Evolutionary conservation across 1,284 basidiomycete genomes (phyloP), one percentile per base, ranked within the genome.

Genomic region (Sanghuangporus baumii): DNA sequence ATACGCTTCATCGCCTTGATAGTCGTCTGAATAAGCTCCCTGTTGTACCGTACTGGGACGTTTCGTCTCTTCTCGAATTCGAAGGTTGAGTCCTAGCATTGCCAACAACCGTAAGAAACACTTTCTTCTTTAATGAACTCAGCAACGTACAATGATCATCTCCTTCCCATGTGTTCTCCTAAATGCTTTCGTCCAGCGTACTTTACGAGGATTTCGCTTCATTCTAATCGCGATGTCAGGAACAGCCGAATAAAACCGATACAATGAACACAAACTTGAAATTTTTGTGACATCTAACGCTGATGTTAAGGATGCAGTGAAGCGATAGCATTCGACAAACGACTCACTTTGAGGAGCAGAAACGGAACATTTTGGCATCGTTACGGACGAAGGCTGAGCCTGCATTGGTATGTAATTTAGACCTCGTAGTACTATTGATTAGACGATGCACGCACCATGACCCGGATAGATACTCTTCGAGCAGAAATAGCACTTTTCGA

Each of bases 111-210:
- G 26, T 23, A 9, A 31, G 41, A 31, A 41, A 2, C 9, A 40
- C 26, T 40, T 23, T 23, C 6, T 23, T 34, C 14, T 34, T 43
- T 6, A n/a, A 46, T 51, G 41, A 18, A 57, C 16, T 62, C 50
- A n/a, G 31, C 26, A 11, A 76, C 91, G 75, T 72, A 96, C 94
- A 71, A 99, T 92, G 12, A 93, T 96, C 97, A 99, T 99, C 79
- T 99, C 97, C 80, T 99, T 99, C 67, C 97, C 97, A 64, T 95
- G 93, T 26, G 97, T 94, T 75, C 96, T 98, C 70, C 97, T 86
- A 86, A 99, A 99, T 16, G 97, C 97, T 78, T 99, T 99, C 60
- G 97, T 99, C 97, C 97, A 99, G 71, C 94, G 86, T 57, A 99
- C 96, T 79, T 99, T 99, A 67, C 97, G 88, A 55, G 97, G 97